Conservation (phyloP, 495 filamentous ascomycete genomes). For the Neurospora sublineolata region DNA sequence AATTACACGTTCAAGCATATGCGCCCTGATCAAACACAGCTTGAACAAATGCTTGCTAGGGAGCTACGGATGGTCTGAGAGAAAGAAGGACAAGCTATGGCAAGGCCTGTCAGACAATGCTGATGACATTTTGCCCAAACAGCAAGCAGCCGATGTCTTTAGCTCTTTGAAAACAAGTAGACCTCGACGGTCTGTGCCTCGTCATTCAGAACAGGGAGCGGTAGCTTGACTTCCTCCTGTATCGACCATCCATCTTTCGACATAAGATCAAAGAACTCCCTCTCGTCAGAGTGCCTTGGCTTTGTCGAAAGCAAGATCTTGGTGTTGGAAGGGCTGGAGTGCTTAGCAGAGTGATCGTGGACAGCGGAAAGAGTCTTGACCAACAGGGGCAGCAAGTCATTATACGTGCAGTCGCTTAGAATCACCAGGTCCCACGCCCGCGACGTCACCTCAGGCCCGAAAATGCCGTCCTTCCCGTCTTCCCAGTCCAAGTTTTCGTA, state of each 20-base stretch:
- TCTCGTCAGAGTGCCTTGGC: conserved; percentile 72
- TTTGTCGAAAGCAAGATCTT: conserved; percentile 69
- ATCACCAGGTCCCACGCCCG: conserved; percentile 58
- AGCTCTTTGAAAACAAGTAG: conserved; percentile 33
- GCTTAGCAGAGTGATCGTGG: conserved; percentile 10
- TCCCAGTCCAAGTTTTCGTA: conserved; percentile 71
- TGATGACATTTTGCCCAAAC: not conserved
- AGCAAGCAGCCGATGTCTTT: not conserved
- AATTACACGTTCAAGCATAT: not conserved
- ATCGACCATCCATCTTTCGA: conserved; percentile 40
- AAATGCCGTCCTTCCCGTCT: conserved; percentile 24
- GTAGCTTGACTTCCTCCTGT: conserved; percentile 35
- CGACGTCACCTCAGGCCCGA: conserved; percentile 25
- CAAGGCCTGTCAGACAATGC: not conserved
- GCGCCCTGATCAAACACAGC: not conserved
- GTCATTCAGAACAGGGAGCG: conserved; percentile 47
- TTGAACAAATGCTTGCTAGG: not conserved
- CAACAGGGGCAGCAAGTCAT: conserved; percentile 68
- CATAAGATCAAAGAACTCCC: conserved; percentile 71
- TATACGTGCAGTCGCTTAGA: conserved; percentile 92
- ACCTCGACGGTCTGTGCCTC: conserved; percentile 50
- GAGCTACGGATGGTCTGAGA: not conserved
- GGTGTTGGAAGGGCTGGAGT: conserved; percentile 2
- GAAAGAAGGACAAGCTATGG: not conserved
- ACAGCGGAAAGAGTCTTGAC: conserved; percentile 57